These are phyloP conservation scores for Flammula alnicola DNA, from an alignment of 1,284 basidiomycete species.

Conservation along the genomic window DNA sequence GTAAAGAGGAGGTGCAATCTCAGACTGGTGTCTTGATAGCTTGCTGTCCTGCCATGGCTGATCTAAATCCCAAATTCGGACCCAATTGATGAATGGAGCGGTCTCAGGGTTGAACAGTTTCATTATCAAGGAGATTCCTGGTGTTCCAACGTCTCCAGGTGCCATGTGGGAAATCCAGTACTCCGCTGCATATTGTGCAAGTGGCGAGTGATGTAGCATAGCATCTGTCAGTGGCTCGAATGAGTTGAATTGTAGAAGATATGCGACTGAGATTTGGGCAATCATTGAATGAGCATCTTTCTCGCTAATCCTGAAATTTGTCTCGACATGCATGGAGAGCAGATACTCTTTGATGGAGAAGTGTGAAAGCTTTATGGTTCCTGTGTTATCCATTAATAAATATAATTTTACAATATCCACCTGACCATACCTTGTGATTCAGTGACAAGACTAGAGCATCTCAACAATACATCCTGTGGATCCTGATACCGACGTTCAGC, in stretches of 20 bases:
- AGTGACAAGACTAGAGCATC: background rate
- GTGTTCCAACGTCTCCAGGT: background rate
- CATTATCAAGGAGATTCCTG: background rate
- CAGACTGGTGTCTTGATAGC: background rate
- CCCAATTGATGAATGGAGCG: background rate
- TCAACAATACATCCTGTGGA: background rate
- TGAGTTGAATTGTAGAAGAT: background rate
- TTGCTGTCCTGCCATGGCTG: background rate
- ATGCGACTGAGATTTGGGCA: background rate
- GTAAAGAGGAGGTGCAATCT: background rate
- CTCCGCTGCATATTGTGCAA: background rate
- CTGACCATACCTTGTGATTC: background rate
- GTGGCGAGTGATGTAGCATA: background rate
- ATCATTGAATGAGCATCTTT: background rate
- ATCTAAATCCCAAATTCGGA: background rate
- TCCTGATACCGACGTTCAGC: background rate
- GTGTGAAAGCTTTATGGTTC: constrained; percentile 1
- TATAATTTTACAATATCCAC: background rate
- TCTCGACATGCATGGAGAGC: background rate
- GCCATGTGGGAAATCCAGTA: background rate
- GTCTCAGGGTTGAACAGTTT: background rate
- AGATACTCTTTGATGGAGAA: constrained; percentile 13
- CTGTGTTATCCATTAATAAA: background rate
- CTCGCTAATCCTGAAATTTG: background rate
- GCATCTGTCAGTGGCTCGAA: background rate